Evolutionary conservation across 2,329 filamentous ascomycete species (phyloP).

Genomic region (Trichoderma sp.): DNA sequence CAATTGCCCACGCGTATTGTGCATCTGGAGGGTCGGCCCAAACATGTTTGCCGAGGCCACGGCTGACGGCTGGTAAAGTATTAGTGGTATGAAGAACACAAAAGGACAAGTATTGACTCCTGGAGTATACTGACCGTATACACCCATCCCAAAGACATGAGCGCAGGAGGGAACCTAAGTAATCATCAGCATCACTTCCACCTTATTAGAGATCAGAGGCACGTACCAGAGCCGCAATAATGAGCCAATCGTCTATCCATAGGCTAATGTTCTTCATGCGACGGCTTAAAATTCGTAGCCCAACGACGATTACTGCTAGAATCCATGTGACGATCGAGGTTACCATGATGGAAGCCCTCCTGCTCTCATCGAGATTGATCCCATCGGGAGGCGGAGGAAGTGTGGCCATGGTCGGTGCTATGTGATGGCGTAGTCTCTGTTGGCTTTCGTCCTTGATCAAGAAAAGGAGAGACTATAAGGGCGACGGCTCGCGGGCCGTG

Average conservation of each 20-base stretch:
- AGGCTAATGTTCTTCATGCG: constrained; percentile 24
- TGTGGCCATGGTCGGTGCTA: not conserved
- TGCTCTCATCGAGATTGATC: constrained; percentile 28
- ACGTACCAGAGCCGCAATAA: constrained; percentile 28
- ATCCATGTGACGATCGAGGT: constrained; percentile 24
- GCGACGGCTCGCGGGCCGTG: not conserved
- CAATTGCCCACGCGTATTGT: constrained; percentile 26
- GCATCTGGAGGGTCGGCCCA: constrained; percentile 28
- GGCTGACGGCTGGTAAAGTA: constrained; percentile 24
- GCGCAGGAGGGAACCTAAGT: constrained; percentile 20
- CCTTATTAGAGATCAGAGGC: too few species aligned
- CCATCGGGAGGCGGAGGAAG: constrained; percentile 24
- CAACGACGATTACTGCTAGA: constrained; percentile 24
- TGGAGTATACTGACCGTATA: constrained; percentile 25
- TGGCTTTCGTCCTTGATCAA: not conserved
- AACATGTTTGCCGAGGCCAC: constrained; percentile 29
- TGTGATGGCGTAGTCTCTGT: not conserved
- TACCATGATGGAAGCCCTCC: constrained; percentile 24
- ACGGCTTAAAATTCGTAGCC: constrained; percentile 26
- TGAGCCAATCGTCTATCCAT: constrained; percentile 32
- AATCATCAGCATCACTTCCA: not conserved
- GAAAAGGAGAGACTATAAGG: not conserved
- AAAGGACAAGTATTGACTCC: not conserved
- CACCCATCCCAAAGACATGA: constrained; percentile 24
- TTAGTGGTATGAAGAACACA: not conserved